Conservation (phyloP, 495 filamentous ascomycete genomes). For the Parmelia sp. region DNA sequence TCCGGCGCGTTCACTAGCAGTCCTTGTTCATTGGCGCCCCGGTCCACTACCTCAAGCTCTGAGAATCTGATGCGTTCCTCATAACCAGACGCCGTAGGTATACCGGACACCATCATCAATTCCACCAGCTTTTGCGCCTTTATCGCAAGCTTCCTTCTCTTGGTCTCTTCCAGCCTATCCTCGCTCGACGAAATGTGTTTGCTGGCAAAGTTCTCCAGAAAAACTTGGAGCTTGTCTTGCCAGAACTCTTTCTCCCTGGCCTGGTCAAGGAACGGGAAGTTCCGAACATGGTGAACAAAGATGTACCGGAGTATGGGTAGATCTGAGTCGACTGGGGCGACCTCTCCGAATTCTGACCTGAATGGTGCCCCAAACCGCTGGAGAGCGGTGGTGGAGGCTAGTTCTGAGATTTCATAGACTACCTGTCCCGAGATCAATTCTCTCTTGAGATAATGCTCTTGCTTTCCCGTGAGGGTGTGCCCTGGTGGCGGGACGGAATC, state of each 20-base stretch:
- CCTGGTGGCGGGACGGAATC: slow-evolving; percentile 37
- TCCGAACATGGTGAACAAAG: slow-evolving; percentile 95
- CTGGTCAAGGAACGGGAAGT: slow-evolving; percentile 94
- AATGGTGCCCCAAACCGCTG: slow-evolving; percentile 95
- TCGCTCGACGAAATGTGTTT: slow-evolving; percentile 97
- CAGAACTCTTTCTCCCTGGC: slow-evolving; percentile 98
- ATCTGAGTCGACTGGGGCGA: slow-evolving; percentile 88
- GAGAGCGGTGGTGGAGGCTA: slow-evolving; percentile 89
- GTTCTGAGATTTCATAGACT: slow-evolving; percentile 77
- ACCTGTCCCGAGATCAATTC: slow-evolving; percentile 90
- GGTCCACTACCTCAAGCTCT: slow-evolving; percentile 92
- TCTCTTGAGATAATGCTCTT: slow-evolving; percentile 97
- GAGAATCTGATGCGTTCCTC: slow-evolving; percentile 94
- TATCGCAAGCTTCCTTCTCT: slow-evolving; percentile 80
- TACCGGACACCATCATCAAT: slow-evolving; percentile 97
- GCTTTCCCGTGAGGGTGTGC: slow-evolving; percentile 79
- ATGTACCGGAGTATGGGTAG: slow-evolving; percentile 92
- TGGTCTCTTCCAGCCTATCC: slow-evolving; percentile 91
- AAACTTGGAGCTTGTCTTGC: slow-evolving; percentile 97
- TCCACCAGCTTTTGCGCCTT: slow-evolving; percentile 95
- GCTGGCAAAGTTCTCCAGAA: slow-evolving; percentile 94
- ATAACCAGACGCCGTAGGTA: slow-evolving; percentile 92
- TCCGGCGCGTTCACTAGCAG: slow-evolving; percentile 79
- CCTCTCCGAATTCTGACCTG: slow-evolving; percentile 82
- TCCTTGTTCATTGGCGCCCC: slow-evolving; percentile 84